Evolutionary conservation across 352 stramenopile species (phyloP), one percentile per base, ranked within the genome.

Genomic region (Pythium chondricola): DNA sequence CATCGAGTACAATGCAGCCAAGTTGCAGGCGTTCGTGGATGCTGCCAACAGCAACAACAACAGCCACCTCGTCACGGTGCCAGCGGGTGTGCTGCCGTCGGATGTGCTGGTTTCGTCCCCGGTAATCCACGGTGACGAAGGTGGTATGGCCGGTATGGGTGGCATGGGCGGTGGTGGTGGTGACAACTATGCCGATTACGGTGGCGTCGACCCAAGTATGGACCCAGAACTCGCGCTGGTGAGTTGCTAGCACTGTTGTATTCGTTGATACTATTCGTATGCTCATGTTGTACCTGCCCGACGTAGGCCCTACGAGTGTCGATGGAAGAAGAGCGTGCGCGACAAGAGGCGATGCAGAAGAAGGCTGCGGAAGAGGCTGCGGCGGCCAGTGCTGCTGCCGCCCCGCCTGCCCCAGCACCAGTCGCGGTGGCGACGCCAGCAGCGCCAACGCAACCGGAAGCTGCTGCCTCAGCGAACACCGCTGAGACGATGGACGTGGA

Each of bases 161-260:
- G 62, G 56, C 17, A 69, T 53, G 5, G 40, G 20, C 26, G 62
- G 62, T 18, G 72, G 59, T 24, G 68, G 67, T 7, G 71, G 69
- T 40, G 81, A 90, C 25, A 52, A 53, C 10, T 98, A 98, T 73
- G 83, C 83, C 13, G 92, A 98, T 35, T 98, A 95, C 59, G 95
- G 95, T 22, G 96, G 96, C 9, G 88, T 99, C 27, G 97, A 99
- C 72, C 95, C 97, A 17, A 98, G 86, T 66, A 97, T 99, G 82
- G 97, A 99, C 71, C 97, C 97, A 2, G 97, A 99, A 61, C 71
- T 99, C 39, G 97, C 97, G 14, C 88, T 99, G 85, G 96, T 97
- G 68, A 32, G 63, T 43, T n/a, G n/a, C 17, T 18, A 27, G 17
- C 21, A 24, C 10, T 37, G 16, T 20, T 31, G 29, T 42, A 20